These are phyloP conservation scores for Penium margaritaceum DNA, from an alignment of 139 green algal species.

Conservation along the genomic window DNA sequence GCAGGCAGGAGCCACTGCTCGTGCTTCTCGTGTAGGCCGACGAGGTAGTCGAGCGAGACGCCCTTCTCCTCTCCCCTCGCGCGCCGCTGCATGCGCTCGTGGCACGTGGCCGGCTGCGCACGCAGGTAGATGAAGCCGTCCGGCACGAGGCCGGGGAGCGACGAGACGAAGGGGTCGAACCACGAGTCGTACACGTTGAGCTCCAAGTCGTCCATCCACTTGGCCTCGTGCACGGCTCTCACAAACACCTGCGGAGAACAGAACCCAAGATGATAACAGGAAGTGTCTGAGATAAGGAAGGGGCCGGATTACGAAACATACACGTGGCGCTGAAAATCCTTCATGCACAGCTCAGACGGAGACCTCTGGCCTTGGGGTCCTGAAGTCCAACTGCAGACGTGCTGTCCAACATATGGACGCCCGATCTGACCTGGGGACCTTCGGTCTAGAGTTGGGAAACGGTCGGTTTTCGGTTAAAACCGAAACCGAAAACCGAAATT, in stretches of 20 bases:
- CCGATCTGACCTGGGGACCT: too few relatives aligned
- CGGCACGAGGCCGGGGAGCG: conserved; percentile 64
- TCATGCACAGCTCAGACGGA: too few relatives aligned
- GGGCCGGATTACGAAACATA: too few relatives aligned
- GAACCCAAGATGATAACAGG: too few relatives aligned
- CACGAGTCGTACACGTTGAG: conserved; percentile 78
- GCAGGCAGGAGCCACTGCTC: conserved; percentile 77
- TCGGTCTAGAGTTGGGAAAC: too few relatives aligned
- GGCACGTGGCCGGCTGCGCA: conserved; percentile 66
- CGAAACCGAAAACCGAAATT: too few relatives aligned
- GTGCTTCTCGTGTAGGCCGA: conserved; percentile 77
- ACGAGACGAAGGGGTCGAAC: conserved; percentile 51
- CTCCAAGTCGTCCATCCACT: conserved; percentile 79
- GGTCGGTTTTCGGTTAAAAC: too few relatives aligned
- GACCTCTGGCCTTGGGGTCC: too few relatives aligned
- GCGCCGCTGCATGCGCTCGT: conserved; percentile 56
- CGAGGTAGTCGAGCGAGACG: conserved; percentile 69
- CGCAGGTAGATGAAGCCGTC: conserved; percentile 92
- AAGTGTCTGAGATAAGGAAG: too few relatives aligned
- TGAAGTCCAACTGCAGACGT: too few relatives aligned
- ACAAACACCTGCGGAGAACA: conserved; percentile 91
- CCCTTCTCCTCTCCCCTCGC: conserved; percentile 41
- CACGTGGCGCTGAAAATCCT: too few relatives aligned
- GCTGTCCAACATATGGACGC: too few relatives aligned
- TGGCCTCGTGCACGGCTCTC: conserved; percentile 67